phyloP scores from a whole-genome alignment of 352 stramenopile species.

The Proteromonas lacertae region DNA sequence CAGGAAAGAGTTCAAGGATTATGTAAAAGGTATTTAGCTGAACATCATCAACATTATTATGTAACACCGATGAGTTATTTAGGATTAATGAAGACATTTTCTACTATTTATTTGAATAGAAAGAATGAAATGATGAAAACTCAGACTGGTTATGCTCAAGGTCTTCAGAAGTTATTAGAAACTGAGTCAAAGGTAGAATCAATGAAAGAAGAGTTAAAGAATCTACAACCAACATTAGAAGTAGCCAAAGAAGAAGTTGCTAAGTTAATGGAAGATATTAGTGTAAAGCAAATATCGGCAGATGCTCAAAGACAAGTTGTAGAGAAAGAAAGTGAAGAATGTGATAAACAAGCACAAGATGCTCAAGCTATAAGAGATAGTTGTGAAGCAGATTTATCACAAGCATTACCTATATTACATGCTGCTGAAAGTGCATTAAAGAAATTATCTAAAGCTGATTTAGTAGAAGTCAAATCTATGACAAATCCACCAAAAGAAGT shows the following conservation, averaged over 20 bases:
- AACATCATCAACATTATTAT: conserved; percentile 59
- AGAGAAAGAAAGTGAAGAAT: conserved; percentile 15
- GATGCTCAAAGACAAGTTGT: conserved; percentile 23
- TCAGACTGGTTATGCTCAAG: conserved; percentile 57
- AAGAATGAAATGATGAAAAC: conserved; percentile 45
- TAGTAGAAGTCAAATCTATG: conserved; percentile 69
- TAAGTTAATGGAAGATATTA: conserved; percentile 43
- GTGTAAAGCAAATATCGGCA: conserved; percentile 13
- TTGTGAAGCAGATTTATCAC: conserved; percentile 50
- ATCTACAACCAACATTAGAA: conserved; percentile 52
- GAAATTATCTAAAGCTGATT: conserved; percentile 59
- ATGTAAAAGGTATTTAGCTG: conserved; percentile 34
- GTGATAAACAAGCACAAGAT: conserved; percentile 22
- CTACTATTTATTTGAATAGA: conserved; percentile 52
- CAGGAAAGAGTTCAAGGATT: conserved; percentile 46
- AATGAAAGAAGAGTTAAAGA: conserved; percentile 60
- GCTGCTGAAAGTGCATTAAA: conserved; percentile 50
- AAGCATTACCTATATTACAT: conserved; percentile 54
- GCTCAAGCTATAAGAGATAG: conserved; percentile 46
- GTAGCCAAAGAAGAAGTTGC: conserved; percentile 52
- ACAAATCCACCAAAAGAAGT: conserved; percentile 66
- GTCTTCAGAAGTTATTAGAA: conserved; percentile 56
- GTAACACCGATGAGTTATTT: conserved; percentile 73
- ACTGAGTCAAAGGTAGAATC: conserved; percentile 58
- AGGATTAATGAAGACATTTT: conserved; percentile 72